Evolutionary conservation across 441 rosid species (phyloP), one percentile per base, ranked within the genome.

Genomic region (Mallotus japonicus): DNA sequence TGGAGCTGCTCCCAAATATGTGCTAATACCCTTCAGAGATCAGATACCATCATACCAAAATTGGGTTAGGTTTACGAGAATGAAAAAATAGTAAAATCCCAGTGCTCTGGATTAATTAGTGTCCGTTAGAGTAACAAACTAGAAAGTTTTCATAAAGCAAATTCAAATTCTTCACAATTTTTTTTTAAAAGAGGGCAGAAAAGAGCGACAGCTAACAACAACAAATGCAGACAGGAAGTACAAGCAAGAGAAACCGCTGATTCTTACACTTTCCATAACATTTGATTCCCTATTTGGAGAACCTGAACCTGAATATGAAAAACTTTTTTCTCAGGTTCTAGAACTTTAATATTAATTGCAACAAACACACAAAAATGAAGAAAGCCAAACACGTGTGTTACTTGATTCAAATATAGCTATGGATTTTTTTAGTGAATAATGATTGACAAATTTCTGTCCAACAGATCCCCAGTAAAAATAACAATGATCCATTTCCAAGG

Each of bases 1-100:
- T 3, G 97, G 95, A 80, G 91, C 93, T 69, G 97, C 97, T 82
- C 98, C 98, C 69, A 94, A 83, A 84, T 94, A 92, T 50, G 98
- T 92, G 80, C 97, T 85, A 57, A 81, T 67, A 60, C 96, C 97
- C 97, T 93, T 86, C 77, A 79, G 56, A 75, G 40, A 76, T 69
- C 20, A 77, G 40, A 73, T 62, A 28, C 28, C 28, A 24, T 24
- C 28, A 24, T 24, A 24, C 72, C 53, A 74, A 81, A 2, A 22
- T 57, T 42, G 62, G 60, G 62, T 56, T 37, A 59, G 57, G 58
- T 11, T 61, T 57, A n/a, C 20, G 46, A 73, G 20, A 28, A 53
- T 5, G 60, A 28, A 8, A 28, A 16, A 24, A 51, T 19, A 42
- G 46, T 20, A 24, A 37, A 37, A 37, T 37, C 5, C 40, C 40